Evolutionary conservation across 345 rosid species (phyloP).

Genomic region (Durio zibethinus): DNA sequence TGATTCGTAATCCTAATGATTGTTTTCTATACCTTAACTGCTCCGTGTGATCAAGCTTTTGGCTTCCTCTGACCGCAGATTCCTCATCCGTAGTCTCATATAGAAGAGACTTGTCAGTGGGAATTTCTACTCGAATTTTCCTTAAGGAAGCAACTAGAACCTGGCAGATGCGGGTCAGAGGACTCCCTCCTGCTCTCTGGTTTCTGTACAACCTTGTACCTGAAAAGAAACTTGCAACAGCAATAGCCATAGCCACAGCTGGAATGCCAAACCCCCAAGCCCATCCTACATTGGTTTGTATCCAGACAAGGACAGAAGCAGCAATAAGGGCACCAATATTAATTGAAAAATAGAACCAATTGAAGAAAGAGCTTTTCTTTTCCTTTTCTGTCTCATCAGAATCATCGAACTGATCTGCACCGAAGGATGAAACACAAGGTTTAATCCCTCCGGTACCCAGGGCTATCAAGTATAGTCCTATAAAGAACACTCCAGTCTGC

Average conservation of each 20-base stretch:
- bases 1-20: neutral
- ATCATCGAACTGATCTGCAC: slow-evolving; percentile 60
- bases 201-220: slow-evolving; percentile 44
- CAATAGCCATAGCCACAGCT: slow-evolving; percentile 47
- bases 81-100: slow-evolving; percentile 34
- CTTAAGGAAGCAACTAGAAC: slow-evolving; percentile 44
- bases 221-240: slow-evolving; percentile 44
- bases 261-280: slow-evolving; percentile 58
- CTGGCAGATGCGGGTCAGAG: slow-evolving; percentile 40
- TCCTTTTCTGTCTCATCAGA: slow-evolving; percentile 37
- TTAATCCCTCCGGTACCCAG: slow-evolving; percentile 56
- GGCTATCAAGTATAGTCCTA: slow-evolving; percentile 44
- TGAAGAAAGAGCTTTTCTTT: slow-evolving; percentile 51
- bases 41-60: slow-evolving; percentile 42
- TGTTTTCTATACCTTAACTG: slow-evolving; percentile 27
- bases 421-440: slow-evolving; percentile 61
- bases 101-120: slow-evolving; percentile 27
- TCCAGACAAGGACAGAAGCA: slow-evolving; percentile 43
- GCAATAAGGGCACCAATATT: slow-evolving; percentile 51
- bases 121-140: slow-evolving; percentile 27
- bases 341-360: slow-evolving; percentile 52
- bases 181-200: slow-evolving; percentile 54
- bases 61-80: slow-evolving; percentile 37
- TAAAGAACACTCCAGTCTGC: slow-evolving; percentile 34
- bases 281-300: slow-evolving; percentile 56